These are phyloP conservation scores for Leccinum pallidistipes DNA, from an alignment of 1,284 basidiomycete species.

Conservation along the genomic window DNA sequence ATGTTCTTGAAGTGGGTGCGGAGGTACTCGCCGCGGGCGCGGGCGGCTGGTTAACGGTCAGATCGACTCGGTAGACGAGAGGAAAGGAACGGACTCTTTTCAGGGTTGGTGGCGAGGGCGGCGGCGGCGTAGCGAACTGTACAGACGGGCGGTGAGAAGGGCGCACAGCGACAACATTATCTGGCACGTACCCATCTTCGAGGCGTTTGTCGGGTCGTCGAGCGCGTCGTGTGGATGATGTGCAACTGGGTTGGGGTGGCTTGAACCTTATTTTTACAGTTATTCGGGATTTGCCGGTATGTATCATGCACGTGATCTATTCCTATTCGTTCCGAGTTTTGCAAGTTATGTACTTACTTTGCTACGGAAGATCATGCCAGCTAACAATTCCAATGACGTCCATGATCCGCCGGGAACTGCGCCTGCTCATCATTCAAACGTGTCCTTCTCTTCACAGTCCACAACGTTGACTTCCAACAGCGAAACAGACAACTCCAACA, in stretches of 20 bases:
- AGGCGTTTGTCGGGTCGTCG: constrained; percentile 23
- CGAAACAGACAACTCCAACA: constrained; percentile 24
- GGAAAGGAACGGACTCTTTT: constrained; percentile 73
- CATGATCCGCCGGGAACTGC: constrained; percentile 26
- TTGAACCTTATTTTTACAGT: constrained; percentile 38
- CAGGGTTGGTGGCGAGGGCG: constrained; percentile 83
- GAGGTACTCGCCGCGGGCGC: constrained; percentile 94
- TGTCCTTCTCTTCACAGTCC: constrained; percentile 36
- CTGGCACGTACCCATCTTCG: constrained; percentile 35
- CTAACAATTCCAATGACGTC: constrained; percentile 25
- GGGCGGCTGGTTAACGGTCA: constrained; percentile 61
- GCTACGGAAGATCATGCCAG: constrained; percentile 17
- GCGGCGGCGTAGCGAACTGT: constrained; percentile 91
- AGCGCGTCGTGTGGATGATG: constrained; percentile 14
- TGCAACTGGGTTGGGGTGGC: constrained; percentile 20
- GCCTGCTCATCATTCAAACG: constrained; percentile 25
- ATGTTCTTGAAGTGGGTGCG: constrained; percentile 99
- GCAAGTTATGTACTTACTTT: not conserved
- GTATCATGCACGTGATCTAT: constrained; percentile 1
- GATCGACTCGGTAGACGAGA: constrained; percentile 3
- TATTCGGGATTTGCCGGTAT: constrained; percentile 29
- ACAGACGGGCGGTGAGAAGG: constrained; percentile 9
- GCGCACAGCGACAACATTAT: not conserved
- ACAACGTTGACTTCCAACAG: constrained; percentile 27
- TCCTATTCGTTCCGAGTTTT: constrained; percentile 12